Percentiles rank a stretch among this genome's conserved stretches.
Conservation (phyloP, 2,329 filamentous ascomycete genomes). For the Arthrobotrys iridis region DNA sequence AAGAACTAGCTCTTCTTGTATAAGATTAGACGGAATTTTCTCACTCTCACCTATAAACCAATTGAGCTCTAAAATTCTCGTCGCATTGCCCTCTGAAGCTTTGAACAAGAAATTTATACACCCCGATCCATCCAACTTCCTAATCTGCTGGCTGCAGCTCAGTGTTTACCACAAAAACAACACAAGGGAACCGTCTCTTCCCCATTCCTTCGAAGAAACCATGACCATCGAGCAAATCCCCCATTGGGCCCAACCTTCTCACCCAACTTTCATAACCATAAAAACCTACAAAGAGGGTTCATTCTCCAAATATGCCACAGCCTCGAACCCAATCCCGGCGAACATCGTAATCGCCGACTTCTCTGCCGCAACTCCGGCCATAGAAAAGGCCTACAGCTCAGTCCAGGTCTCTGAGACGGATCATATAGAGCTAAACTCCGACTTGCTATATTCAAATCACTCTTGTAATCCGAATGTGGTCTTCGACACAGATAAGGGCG, state of each 20-base stretch:
- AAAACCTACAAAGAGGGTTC: slow-evolving; percentile 50
- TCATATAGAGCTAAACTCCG: slow-evolving; percentile 73
- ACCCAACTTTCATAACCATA: slow-evolving; percentile 44
- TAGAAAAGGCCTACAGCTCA: slow-evolving; percentile 70
- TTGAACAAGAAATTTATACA: neutral
- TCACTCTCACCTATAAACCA: too few relatives aligned
- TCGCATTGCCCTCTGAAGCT: slow-evolving; percentile 6
- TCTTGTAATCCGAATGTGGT: slow-evolving; percentile 74
- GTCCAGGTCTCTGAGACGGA: slow-evolving; percentile 69
- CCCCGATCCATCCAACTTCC: slow-evolving; percentile 16
- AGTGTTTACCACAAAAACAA: slow-evolving; percentile 24
- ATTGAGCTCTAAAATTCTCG: slow-evolving; percentile 22
- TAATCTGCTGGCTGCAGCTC: neutral
- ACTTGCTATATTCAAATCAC: slow-evolving; percentile 75
- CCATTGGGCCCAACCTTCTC: slow-evolving; percentile 40
- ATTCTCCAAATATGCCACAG: slow-evolving; percentile 48
- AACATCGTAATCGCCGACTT: slow-evolving; percentile 75
- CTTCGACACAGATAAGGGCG: slow-evolving; percentile 70
- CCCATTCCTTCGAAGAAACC: neutral
- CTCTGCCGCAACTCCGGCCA: slow-evolving; percentile 71
- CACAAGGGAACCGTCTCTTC: neutral
- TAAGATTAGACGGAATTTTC: too few relatives aligned
- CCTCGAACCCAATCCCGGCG: slow-evolving; percentile 64
- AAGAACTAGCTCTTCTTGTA: slow-evolving; percentile 13
- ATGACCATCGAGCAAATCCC: slow-evolving; percentile 50